Evolutionary conservation across 2,329 filamentous ascomycete species (phyloP), one percentile per base, ranked within the genome.

Genomic region (Aspergillus viridinutans): DNA sequence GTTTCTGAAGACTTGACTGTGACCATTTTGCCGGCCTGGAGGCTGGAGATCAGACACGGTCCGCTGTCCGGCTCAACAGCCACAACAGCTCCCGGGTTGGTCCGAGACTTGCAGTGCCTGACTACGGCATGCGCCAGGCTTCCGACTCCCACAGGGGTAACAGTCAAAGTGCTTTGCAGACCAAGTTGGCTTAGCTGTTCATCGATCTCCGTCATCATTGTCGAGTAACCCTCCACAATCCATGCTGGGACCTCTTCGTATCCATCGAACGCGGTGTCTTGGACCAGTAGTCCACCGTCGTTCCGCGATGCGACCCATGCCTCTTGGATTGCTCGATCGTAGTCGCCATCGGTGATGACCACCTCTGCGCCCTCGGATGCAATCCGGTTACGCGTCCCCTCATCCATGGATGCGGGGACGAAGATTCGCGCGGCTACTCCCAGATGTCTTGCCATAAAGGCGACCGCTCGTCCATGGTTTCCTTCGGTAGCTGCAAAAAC

Each of bases 181-280:
- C 67, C 70, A 0, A 75, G 61, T 0, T 73, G 71, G 0, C 78
- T 67, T 9, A 87, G 67, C 66, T 92, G 88, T 21, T 77, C 69
- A 51, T 91, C 87, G 0, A 84, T 76, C 67, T 94, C 90, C 3
- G 73, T 69, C 59, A 92, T 76, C 81, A 92, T 87, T 0, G 89
- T 91, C 4, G 79, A 79, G 65, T 93, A 94, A 0, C 90, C 90
- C 58, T 93, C 85, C 0, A 91, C 87, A 23, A 92, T 88, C 85
- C 87, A 92, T 71, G 83, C 49, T 0, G 89, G 88, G 4, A 91
- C 82, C 42, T 84, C 77, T 49, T 85, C 81, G 63, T 89, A 90
- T 2, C 83, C 85, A 0, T 81, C 79, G 64, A 88, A 89, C 0
- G 85, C 81, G 8, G 83, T 86, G 65, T 93, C 90, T 66, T 89